Percentiles rank a stretch among this genome's conserved stretches.
Conservation (phyloP, 352 stramenopile species). For the Globisporangium irregulare region DNA sequence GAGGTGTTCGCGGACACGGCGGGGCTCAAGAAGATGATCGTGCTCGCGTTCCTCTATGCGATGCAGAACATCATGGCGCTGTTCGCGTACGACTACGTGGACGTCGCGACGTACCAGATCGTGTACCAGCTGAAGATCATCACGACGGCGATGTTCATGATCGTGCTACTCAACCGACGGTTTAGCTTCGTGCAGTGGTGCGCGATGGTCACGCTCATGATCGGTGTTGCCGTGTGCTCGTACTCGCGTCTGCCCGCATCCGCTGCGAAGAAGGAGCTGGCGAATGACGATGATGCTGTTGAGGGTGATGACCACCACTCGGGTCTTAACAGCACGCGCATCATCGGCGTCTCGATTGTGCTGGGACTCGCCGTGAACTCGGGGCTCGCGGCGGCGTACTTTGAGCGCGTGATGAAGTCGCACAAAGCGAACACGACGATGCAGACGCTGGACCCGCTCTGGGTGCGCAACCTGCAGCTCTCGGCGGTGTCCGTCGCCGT, state of each 20-base stretch:
- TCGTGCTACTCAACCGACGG: slow-evolving; percentile 80
- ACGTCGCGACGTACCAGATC: slow-evolving; percentile 89
- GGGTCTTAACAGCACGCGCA: slow-evolving; percentile 42
- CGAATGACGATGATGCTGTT: slow-evolving; percentile 12
- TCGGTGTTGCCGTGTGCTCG: slow-evolving; percentile 80
- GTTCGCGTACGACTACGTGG: slow-evolving; percentile 86
- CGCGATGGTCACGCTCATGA: slow-evolving; percentile 85
- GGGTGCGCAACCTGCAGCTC: slow-evolving; percentile 83
- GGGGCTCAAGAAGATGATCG: slow-evolving; percentile 83
- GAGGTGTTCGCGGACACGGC: slow-evolving; percentile 78
- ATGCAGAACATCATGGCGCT: slow-evolving; percentile 87
- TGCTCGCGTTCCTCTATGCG: slow-evolving; percentile 84
- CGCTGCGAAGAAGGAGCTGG: slow-evolving; percentile 16
- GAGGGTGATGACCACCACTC: slow-evolving; percentile 3
- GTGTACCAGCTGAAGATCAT: slow-evolving; percentile 92
- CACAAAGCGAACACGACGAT: slow-evolving; percentile 73
- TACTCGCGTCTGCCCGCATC: slow-evolving; percentile 60
- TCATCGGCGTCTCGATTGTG: slow-evolving; percentile 81
- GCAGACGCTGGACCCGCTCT: slow-evolving; percentile 82
- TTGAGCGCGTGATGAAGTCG: slow-evolving; percentile 86
- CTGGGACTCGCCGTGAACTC: slow-evolving; percentile 81
- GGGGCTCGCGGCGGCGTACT: slow-evolving; percentile 82
- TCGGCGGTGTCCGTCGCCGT: slow-evolving; percentile 79
- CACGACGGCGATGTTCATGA: slow-evolving; percentile 88
- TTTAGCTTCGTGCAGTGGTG: slow-evolving; percentile 84